These are phyloP conservation scores for Babesia caballi DNA, from an alignment of 169 alveolate genomes.

Conservation along the genomic window DNA sequence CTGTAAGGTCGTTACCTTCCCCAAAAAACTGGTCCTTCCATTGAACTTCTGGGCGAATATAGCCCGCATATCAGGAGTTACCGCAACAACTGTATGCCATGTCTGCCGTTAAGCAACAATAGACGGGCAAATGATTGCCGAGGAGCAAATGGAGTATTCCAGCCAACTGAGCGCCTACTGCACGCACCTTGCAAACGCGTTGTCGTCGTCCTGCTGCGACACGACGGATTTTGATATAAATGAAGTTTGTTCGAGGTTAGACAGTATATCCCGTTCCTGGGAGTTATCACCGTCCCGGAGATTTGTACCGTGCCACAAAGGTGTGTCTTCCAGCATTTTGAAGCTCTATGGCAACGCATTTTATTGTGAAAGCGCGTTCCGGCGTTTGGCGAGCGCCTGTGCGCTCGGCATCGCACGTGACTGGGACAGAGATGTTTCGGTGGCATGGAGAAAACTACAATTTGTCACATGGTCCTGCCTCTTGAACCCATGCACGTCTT, in stretches of 20 bases:
- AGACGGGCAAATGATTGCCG: not conserved
- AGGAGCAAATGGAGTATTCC: constrained; percentile 5
- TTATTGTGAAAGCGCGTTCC: constrained; percentile 13
- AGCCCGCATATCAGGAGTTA: not conserved
- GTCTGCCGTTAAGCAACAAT: too few species aligned
- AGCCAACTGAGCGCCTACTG: not conserved
- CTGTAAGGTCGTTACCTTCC: not conserved
- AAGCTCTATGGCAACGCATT: constrained; percentile 17
- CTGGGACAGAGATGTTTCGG: not conserved
- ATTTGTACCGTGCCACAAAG: not conserved
- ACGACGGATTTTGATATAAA: not conserved
- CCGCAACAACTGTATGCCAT: not conserved
- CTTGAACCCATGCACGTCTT: constrained; percentile 29
- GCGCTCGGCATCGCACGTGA: not conserved
- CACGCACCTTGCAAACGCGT: constrained; percentile 2
- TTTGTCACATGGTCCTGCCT: constrained; percentile 30
- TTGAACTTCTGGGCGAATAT: not conserved
- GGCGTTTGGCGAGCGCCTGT: not conserved
- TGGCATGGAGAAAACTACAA: constrained; percentile 6
- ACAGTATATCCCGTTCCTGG: not conserved
- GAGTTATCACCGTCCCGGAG: not conserved
- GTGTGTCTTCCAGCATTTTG: not conserved
- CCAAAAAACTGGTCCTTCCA: not conserved
- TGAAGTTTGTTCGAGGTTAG: constrained; percentile 6
- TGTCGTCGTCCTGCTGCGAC: not conserved